Conservation (phyloP, 2,329 filamentous ascomycete genomes). For the Fusarium aywerte region DNA sequence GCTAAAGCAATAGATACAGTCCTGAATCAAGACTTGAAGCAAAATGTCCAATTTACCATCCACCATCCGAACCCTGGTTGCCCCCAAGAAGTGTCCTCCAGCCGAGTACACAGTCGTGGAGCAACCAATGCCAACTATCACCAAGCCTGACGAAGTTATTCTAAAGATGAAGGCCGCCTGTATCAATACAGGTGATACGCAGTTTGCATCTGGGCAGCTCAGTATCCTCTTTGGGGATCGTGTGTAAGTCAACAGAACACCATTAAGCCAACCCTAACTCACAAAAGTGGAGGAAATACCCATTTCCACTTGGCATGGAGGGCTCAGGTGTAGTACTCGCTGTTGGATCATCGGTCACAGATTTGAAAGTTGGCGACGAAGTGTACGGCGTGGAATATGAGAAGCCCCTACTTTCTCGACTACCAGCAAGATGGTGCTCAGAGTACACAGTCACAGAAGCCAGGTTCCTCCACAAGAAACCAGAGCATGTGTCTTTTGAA, state of each 20-base stretch:
- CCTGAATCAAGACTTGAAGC: neutral
- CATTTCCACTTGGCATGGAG: slow-evolving; percentile 45
- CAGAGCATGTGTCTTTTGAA: slow-evolving; percentile 48
- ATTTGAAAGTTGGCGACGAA: slow-evolving; percentile 50
- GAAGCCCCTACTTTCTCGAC: slow-evolving; percentile 51
- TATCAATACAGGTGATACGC: slow-evolving; percentile 52
- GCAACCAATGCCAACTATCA: slow-evolving; percentile 58
- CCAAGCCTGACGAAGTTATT: slow-evolving; percentile 56
- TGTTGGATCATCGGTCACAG: slow-evolving; percentile 44
- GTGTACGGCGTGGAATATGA: slow-evolving; percentile 54
- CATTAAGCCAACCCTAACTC: neutral
- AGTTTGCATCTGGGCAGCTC: slow-evolving; percentile 44
- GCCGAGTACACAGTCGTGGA: slow-evolving; percentile 54
- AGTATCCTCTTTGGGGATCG: slow-evolving; percentile 40
- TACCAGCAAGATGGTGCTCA: slow-evolving; percentile 50
- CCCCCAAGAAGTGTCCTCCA: slow-evolving; percentile 54
- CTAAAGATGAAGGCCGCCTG: slow-evolving; percentile 53
- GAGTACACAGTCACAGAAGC: slow-evolving; percentile 55
- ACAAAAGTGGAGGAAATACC: slow-evolving; percentile 28
- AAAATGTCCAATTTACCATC: slow-evolving; percentile 49
- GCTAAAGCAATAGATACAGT: neutral
- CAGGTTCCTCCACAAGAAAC: slow-evolving; percentile 50
- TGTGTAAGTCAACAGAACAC: slow-evolving; percentile 40
- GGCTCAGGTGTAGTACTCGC: slow-evolving; percentile 50
- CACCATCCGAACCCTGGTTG: slow-evolving; percentile 58